A percentile compares a stretch with the other conserved stretches of the same genome.
Evolutionary conservation across 2,329 filamentous ascomycete species (phyloP).

Genomic region (Cryphonectria japonica): DNA sequence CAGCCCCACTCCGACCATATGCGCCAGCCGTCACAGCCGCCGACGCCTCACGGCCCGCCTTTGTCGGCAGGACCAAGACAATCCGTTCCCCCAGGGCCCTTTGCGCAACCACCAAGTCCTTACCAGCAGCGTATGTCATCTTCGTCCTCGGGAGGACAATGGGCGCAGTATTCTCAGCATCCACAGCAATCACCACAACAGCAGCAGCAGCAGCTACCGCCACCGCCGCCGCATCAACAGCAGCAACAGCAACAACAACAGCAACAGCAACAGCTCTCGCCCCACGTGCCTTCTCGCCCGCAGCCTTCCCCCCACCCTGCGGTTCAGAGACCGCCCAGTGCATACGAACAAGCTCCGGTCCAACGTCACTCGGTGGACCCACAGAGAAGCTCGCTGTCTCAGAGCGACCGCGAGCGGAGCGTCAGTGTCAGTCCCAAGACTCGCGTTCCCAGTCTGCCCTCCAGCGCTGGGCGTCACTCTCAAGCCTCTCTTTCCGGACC

Average conservation of each 20-base stretch:
- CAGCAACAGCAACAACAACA: constrained; percentile 11
- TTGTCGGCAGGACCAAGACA: constrained; percentile 48
- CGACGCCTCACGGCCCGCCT: constrained; percentile 57
- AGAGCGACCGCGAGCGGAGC: constrained; percentile 69
- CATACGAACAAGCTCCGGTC: constrained; percentile 45
- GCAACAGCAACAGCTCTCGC: constrained; percentile 32
- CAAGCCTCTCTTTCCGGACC: constrained; percentile 30
- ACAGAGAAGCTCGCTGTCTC: constrained; percentile 55
- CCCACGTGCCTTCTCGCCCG: constrained; percentile 25
- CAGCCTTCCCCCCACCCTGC: constrained; percentile 38
- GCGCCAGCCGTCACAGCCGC: constrained; percentile 58
- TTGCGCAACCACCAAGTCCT: constrained; percentile 61
- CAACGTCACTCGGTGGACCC: constrained; percentile 39
- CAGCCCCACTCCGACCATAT: constrained; percentile 46
- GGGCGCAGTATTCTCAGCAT: constrained; percentile 39
- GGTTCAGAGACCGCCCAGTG: constrained; percentile 47
- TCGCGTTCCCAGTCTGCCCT: constrained; percentile 57
- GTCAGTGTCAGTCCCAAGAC: constrained; percentile 82
- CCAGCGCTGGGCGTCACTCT: constrained; percentile 43
- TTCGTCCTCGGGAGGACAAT: constrained; percentile 38
- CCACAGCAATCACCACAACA: constrained; percentile 17
- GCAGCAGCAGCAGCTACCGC: constrained; percentile 15
- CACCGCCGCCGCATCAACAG: constrained; percentile 34
- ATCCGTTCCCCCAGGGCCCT: constrained; percentile 44
- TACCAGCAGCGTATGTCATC: constrained; percentile 56